phyloP scores from a whole-genome alignment of 192 early-diverging fungal species.

The Coemansia sp. region DNA sequence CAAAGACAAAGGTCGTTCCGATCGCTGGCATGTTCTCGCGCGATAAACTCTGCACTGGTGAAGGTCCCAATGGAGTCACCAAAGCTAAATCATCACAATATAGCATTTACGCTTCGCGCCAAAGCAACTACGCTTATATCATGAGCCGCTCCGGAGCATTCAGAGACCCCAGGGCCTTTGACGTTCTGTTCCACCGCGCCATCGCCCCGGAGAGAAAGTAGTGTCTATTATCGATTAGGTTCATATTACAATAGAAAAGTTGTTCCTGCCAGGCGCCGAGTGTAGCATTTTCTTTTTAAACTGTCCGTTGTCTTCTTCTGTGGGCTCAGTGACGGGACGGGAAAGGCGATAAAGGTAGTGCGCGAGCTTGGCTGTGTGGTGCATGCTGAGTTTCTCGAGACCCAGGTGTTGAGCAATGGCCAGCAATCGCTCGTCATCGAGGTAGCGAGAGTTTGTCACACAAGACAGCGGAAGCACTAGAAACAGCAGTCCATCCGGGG shows the following conservation, averaged over 20 bases:
- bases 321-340: not conserved
- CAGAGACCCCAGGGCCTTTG: slow-evolving; percentile 28
- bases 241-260: slow-evolving; percentile 68
- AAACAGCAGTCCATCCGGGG: slow-evolving; percentile 62
- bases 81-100: slow-evolving; percentile 31
- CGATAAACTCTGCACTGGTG: slow-evolving; percentile 33
- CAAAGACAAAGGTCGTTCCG: slow-evolving; percentile 10
- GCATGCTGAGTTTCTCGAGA: slow-evolving; percentile 59
- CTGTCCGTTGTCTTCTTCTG: not conserved
- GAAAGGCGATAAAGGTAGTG: slow-evolving; percentile 68
- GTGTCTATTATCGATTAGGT: not conserved
- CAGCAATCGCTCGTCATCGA: slow-evolving; percentile 70
- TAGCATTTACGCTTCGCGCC: slow-evolving; percentile 23
- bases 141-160: slow-evolving; percentile 43
- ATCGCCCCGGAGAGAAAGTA: not conserved
- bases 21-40: slow-evolving; percentile 25
- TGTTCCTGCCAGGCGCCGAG: slow-evolving; percentile 66
- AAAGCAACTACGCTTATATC: slow-evolving; percentile 26
- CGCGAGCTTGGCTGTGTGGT: slow-evolving; percentile 77
- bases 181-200: slow-evolving; percentile 35
- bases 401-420: slow-evolving; percentile 66
- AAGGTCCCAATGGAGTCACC: slow-evolving; percentile 26
- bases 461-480: slow-evolving; percentile 83
- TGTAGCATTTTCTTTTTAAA: slow-evolving; percentile 69
- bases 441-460: slow-evolving; percentile 81